phyloP scores from a whole-genome alignment of 129 eudicot genomes.

The Smallanthus sonchifolius region DNA sequence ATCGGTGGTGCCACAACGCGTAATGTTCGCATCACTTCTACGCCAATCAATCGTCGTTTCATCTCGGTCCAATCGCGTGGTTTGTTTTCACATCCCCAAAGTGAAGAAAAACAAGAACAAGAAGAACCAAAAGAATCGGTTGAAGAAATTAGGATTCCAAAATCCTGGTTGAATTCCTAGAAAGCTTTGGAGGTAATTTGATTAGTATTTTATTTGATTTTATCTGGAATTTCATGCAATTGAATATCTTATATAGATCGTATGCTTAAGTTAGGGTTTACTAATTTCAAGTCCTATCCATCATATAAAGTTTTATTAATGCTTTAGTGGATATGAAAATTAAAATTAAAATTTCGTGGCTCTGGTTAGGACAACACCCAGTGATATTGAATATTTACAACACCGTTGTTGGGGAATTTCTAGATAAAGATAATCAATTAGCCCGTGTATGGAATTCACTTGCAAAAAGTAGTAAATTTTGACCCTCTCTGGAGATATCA shows the following conservation, averaged over 20 bases:
- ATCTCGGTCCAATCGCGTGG: constrained; percentile 13
- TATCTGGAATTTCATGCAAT: not conserved
- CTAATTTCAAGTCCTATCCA: not conserved
- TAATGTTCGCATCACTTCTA: constrained; percentile 15
- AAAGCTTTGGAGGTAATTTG: constrained; percentile 65
- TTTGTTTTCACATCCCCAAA: constrained; percentile 23
- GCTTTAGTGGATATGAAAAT: not conserved
- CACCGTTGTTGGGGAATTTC: too few relatives aligned
- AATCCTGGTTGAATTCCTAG: constrained; percentile 52
- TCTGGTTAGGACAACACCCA: not conserved
- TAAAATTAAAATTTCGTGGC: not conserved
- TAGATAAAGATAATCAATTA: not conserved
- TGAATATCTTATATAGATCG: not conserved
- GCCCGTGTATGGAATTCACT: not conserved
- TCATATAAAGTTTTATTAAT: not conserved
- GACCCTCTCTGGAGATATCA: too few relatives aligned
- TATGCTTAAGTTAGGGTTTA: not conserved
- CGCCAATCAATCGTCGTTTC: not conserved
- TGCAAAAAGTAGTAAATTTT: not conserved
- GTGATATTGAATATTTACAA: too few relatives aligned
- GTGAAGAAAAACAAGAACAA: constrained; percentile 23
- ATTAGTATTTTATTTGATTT: not conserved
- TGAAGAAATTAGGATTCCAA: constrained; percentile 60
- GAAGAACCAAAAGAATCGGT: constrained; percentile 28
- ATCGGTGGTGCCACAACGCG: constrained; percentile 12